These are phyloP conservation scores for Aspergillus uvarum DNA, from an alignment of 2,329 filamentous ascomycete species.

Conservation along the genomic window DNA sequence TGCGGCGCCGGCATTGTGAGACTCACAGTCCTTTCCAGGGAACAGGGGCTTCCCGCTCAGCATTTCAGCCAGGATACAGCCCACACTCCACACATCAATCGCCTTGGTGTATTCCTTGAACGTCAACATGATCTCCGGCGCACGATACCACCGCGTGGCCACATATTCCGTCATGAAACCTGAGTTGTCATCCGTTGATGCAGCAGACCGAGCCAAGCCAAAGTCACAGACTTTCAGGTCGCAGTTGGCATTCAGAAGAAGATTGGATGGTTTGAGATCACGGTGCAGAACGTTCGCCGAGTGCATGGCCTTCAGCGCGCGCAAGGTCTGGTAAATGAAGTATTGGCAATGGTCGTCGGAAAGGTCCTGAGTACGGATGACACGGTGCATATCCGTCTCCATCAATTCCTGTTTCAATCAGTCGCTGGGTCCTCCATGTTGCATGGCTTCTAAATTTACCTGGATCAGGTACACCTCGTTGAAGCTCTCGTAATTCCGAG, in stretches of 20 bases:
- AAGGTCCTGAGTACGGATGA: slow-evolving; percentile 96
- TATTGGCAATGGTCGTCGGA: slow-evolving; percentile 99
- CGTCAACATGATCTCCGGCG: slow-evolving; percentile 98
- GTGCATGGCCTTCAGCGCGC: slow-evolving; percentile 98
- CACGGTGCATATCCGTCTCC: slow-evolving; percentile 99
- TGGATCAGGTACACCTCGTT: slow-evolving; percentile 98
- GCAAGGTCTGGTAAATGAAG: slow-evolving; percentile 99
- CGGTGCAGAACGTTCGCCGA: slow-evolving; percentile 97
- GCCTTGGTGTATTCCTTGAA: slow-evolving; percentile 99
- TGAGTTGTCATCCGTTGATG: slow-evolving; percentile 98
- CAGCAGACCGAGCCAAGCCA: slow-evolving; percentile 89
- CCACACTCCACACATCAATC: slow-evolving; percentile 98
- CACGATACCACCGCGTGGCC: slow-evolving; percentile 97
- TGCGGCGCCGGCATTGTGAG: neutral
- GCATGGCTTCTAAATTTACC: slow-evolving; percentile 52
- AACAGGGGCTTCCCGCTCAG: slow-evolving; percentile 96
- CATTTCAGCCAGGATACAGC: slow-evolving; percentile 98
- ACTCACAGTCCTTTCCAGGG: slow-evolving; percentile 95
- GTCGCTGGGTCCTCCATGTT: neutral
- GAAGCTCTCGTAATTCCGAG: slow-evolving; percentile 91
- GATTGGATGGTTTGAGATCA: slow-evolving; percentile 95
- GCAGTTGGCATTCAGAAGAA: slow-evolving; percentile 96
- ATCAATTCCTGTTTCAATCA: slow-evolving; percentile 74
- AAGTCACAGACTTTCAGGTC: slow-evolving; percentile 99
- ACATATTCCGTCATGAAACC: slow-evolving; percentile 99